Percentiles rank a stretch among this genome's conserved stretches.
These are phyloP conservation scores for Mariannaea elegans DNA, from an alignment of 2,329 filamentous ascomycete species.

Conservation along the genomic window DNA sequence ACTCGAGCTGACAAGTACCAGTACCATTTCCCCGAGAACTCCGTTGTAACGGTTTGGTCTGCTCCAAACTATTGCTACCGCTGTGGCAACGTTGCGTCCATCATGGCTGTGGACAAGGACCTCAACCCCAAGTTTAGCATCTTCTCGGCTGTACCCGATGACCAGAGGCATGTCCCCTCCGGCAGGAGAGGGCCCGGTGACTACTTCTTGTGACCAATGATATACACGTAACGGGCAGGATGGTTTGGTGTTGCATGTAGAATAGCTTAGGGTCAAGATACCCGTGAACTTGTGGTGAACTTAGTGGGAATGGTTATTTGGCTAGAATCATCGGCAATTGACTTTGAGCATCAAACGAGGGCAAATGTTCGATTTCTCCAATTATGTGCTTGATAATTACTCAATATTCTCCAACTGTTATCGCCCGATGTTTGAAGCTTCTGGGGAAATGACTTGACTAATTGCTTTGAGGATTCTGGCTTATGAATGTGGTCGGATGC, in stretches of 20 bases:
- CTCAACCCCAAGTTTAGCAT: conserved; percentile 92
- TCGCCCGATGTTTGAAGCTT: too few relatives aligned
- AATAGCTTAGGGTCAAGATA: conserved; percentile 55
- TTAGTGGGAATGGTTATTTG: conserved; percentile 40
- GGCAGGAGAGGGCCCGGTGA: conserved; percentile 73
- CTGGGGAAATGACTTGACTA: not conserved
- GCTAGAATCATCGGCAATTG: conserved; percentile 36
- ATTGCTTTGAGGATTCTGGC: not conserved
- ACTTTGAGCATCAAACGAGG: conserved; percentile 14
- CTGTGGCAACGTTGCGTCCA: conserved; percentile 96
- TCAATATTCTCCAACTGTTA: too few relatives aligned
- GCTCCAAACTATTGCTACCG: conserved; percentile 96
- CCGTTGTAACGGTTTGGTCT: conserved; percentile 97
- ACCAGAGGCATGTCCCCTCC: conserved; percentile 81
- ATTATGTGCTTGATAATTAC: not conserved
- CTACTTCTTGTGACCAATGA: conserved; percentile 68
- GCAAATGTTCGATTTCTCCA: not conserved
- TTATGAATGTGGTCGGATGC: not conserved
- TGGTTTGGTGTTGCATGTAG: conserved; percentile 48
- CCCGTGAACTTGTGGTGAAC: conserved; percentile 48
- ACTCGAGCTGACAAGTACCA: conserved; percentile 49
- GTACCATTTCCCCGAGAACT: conserved; percentile 95
- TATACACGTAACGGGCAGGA: conserved; percentile 37
- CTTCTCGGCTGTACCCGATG: conserved; percentile 88
- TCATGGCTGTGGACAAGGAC: conserved; percentile 89